Percentiles rank a stretch among this genome's conserved stretches.
These are phyloP conservation scores for Mallotus repandus DNA, from an alignment of 441 rosid genomes.

Conservation along the genomic window DNA sequence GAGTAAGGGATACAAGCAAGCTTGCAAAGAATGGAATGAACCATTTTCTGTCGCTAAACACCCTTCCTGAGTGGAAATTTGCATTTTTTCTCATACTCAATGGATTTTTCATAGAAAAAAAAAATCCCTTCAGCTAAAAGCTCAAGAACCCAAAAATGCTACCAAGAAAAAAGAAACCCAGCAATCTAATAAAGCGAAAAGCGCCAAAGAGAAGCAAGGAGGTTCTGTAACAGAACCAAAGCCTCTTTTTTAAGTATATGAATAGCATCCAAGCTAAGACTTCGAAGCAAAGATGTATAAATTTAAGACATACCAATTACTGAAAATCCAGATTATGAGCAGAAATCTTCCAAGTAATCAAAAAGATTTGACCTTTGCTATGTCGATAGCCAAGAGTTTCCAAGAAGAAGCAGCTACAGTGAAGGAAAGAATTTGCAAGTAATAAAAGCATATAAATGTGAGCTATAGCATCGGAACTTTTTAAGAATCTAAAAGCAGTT, in stretches of 20 bases:
- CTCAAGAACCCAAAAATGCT: conserved; percentile 19
- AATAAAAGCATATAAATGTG: conserved; percentile 29
- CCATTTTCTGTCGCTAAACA: conserved; percentile 83
- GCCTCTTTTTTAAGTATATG: conserved; percentile 29
- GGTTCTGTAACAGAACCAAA: conserved; percentile 39
- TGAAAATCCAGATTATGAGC: conserved; percentile 16
- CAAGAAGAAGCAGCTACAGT: conserved; percentile 19
- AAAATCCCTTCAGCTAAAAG: conserved; percentile 33
- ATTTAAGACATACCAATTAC: conserved; percentile 8
- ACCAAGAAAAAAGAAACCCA: conserved; percentile 26
- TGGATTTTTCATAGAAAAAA: conserved; percentile 47
- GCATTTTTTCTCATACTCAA: conserved; percentile 56
- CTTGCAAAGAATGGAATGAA: conserved; percentile 75
- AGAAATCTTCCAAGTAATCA: neutral
- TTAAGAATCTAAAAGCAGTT: neutral
- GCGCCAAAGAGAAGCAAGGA: conserved; percentile 37
- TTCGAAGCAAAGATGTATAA: conserved; percentile 28
- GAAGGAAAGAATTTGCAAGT: conserved; percentile 27
- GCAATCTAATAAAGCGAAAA: conserved; percentile 27
- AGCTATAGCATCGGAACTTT: conserved; percentile 23
- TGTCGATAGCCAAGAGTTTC: neutral
- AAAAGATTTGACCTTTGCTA: neutral
- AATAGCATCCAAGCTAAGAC: conserved; percentile 37
- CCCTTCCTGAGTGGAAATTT: conserved; percentile 61
- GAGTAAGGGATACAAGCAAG: conserved; percentile 66